Evolutionary conservation across 768 basidiomycete species (phyloP).

Genomic region (Pleurotus platypus): DNA sequence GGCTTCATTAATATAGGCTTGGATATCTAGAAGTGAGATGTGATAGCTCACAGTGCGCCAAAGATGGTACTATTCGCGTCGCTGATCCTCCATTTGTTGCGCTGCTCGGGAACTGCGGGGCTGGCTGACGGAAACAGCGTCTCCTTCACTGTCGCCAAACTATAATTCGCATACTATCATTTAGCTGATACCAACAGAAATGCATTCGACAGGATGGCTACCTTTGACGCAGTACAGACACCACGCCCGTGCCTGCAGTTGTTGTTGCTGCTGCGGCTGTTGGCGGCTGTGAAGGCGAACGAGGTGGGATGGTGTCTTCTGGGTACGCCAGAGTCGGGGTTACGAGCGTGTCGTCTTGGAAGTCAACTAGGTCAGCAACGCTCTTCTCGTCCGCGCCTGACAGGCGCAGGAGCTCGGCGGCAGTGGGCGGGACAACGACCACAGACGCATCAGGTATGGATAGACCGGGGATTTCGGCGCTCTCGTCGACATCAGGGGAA

Average conservation of each 20-base stretch:
- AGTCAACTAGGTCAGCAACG: slow-evolving; percentile 47
- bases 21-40: slow-evolving; percentile 3
- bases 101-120: slow-evolving; percentile 17
- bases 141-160: slow-evolving; percentile 40
- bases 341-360: slow-evolving; percentile 29
- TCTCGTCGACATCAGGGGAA: no score
- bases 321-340: neutral
- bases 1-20: neutral
- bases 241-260: neutral
- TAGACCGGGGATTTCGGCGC: slow-evolving; percentile 3
- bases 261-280: slow-evolving; percentile 9
- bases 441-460: neutral
- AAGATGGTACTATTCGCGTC: slow-evolving; percentile 59
- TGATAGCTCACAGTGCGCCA: slow-evolving; percentile 52
- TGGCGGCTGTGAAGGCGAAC: no score
- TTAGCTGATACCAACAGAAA: neutral
- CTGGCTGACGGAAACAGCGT: slow-evolving; percentile 38
- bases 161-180: slow-evolving; percentile 15
- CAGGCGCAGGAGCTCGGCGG: slow-evolving; percentile 42
- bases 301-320: neutral
- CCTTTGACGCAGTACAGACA: neutral
- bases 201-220: neutral
- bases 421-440: slow-evolving; percentile 26
- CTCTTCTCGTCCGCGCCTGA: slow-evolving; percentile 41
- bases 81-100: slow-evolving; percentile 12